Evolutionary conservation across 495 filamentous ascomycete species (phyloP).

Genomic region (Penicillium parvum): DNA sequence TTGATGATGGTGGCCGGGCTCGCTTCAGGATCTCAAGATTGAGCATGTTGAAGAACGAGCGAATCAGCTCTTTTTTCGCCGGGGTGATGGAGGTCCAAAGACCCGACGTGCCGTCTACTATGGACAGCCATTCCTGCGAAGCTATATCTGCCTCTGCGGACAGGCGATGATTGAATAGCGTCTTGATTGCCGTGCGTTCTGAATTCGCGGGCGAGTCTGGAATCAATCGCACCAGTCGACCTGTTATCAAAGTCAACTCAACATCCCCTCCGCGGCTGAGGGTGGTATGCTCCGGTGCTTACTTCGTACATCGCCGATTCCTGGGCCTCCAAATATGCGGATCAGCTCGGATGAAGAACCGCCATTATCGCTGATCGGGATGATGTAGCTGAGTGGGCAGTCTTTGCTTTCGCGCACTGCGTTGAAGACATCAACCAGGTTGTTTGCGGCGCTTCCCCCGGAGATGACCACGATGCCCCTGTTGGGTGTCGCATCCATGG

Average conservation of each 20-base stretch:
- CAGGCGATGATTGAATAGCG: constrained; percentile 82
- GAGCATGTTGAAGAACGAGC: constrained; percentile 79
- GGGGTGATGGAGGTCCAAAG: constrained; percentile 75
- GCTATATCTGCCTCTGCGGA: constrained; percentile 43
- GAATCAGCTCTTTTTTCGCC: constrained; percentile 85
- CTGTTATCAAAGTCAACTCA: constrained; percentile 33
- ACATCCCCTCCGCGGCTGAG: background rate
- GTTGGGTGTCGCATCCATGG: constrained; percentile 21
- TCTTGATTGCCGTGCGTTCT: constrained; percentile 68
- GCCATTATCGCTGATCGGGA: constrained; percentile 94
- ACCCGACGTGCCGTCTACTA: constrained; percentile 72
- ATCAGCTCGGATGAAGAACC: constrained; percentile 89
- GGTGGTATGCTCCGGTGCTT: constrained; percentile 25
- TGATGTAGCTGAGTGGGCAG: constrained; percentile 73
- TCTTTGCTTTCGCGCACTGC: constrained; percentile 64
- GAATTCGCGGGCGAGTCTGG: constrained; percentile 57
- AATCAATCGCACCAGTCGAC: constrained; percentile 86
- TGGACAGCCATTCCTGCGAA: constrained; percentile 74
- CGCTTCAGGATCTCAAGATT: constrained; percentile 91
- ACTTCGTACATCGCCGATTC: constrained; percentile 91
- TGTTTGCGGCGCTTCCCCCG: constrained; percentile 89
- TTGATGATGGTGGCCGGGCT: constrained; percentile 64
- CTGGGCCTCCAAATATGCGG: constrained; percentile 87
- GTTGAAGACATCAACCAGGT: constrained; percentile 85
- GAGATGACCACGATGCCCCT: constrained; percentile 78